phyloP scores from a whole-genome alignment of 257 asterid genomes.

The Rauvolfia tetraphylla region DNA sequence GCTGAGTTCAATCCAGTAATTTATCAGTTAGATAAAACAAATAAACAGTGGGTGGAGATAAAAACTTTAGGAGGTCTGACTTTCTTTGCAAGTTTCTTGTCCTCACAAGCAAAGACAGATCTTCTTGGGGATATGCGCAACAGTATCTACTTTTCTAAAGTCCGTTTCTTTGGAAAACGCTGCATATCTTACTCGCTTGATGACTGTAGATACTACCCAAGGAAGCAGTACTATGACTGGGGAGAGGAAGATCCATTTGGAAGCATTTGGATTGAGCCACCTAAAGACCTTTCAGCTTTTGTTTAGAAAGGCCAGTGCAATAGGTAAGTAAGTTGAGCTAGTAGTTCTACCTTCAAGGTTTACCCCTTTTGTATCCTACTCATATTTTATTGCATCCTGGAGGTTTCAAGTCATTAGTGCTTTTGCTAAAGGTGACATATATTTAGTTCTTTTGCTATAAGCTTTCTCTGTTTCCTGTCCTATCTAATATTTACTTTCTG shows the following conservation, averaged over 20 bases:
- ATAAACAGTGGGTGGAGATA: constrained; percentile 67
- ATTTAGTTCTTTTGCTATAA: neutral
- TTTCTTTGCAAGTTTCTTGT: constrained; percentile 74
- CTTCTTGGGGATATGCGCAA: constrained; percentile 81
- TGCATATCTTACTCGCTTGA: constrained; percentile 70
- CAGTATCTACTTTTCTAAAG: constrained; percentile 74
- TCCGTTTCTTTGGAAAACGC: constrained; percentile 70
- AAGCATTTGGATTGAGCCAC: constrained; percentile 87
- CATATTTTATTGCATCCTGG: neutral
- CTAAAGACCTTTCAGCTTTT: constrained; percentile 60
- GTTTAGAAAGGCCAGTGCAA: constrained; percentile 22
- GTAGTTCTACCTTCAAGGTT: neutral
- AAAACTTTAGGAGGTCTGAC: constrained; percentile 61
- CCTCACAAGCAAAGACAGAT: constrained; percentile 69
- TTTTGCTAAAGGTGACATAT: neutral
- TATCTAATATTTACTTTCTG: neutral
- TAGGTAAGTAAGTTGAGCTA: constrained; percentile 17
- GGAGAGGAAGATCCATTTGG: constrained; percentile 76
- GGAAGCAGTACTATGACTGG: constrained; percentile 78
- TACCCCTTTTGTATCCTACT: neutral
- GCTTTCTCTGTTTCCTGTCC: neutral
- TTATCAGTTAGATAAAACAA: constrained; percentile 56
- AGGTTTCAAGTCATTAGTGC: neutral
- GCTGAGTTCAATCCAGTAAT: constrained; percentile 65
- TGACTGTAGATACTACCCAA: constrained; percentile 63